Percentiles rank a stretch among this genome's conserved stretches.
Conservation (phyloP, 2,329 filamentous ascomycete genomes). For the Aspergillus thermomutatus region DNA sequence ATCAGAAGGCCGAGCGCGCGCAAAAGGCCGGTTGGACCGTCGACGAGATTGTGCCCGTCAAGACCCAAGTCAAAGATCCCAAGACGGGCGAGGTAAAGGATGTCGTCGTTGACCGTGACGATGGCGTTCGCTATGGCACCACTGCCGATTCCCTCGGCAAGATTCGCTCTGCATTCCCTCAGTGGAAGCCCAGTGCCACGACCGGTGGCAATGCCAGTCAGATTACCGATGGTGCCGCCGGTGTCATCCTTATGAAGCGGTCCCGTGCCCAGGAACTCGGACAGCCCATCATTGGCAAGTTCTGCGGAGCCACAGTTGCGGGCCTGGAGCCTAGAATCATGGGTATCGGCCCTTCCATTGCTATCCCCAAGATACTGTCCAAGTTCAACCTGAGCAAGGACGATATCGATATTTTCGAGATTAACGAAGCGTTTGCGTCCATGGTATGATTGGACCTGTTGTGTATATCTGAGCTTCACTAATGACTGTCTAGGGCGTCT, state of each 20-base stretch:
- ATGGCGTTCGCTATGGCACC: conserved; percentile 78
- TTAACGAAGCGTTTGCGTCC: conserved; percentile 89
- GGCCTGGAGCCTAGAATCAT: conserved; percentile 87
- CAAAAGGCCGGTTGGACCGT: conserved; percentile 81
- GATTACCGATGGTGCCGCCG: conserved; percentile 87
- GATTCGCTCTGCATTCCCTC: conserved; percentile 81
- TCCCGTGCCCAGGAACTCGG: conserved; percentile 78
- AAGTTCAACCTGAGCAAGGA: conserved; percentile 67
- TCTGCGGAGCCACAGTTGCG: conserved; percentile 74
- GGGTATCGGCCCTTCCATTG: conserved; percentile 87
- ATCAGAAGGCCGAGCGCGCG: conserved; percentile 78
- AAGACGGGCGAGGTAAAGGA: conserved; percentile 80
- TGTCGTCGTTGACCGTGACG: conserved; percentile 74
- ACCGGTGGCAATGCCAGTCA: conserved; percentile 92
- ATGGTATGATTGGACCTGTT: conserved; percentile 25
- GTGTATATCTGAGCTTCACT: background rate
- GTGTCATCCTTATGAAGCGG: conserved; percentile 88
- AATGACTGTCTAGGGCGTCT: conserved; percentile 65
- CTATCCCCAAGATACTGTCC: conserved; percentile 82
- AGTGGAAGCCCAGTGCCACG: conserved; percentile 70
- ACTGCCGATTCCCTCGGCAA: conserved; percentile 79
- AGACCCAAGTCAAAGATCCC: conserved; percentile 77
- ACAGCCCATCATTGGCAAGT: conserved; percentile 84
- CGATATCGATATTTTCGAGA: conserved; percentile 40
- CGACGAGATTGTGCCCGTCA: conserved; percentile 80